Conservation (phyloP, 768 basidiomycete species). For the Neoboletus brunneissimus region DNA sequence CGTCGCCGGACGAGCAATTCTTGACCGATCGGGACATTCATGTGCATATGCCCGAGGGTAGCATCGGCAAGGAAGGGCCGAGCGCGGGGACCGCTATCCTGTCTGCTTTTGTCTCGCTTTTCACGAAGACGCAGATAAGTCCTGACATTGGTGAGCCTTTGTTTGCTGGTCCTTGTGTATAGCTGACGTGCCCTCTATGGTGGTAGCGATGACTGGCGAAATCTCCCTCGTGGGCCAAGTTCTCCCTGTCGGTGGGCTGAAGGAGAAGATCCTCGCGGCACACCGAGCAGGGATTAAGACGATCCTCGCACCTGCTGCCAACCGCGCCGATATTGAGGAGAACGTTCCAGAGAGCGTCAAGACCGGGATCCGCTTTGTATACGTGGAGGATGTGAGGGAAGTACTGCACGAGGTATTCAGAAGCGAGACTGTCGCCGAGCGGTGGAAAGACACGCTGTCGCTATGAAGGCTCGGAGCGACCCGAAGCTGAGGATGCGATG, state of each 20-base stretch:
- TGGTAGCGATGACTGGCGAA: slow-evolving; percentile 93
- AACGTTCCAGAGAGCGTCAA: slow-evolving; percentile 97
- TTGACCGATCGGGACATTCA: slow-evolving; percentile 87
- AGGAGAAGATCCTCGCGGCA: slow-evolving; percentile 95
- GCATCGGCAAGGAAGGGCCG: slow-evolving; percentile 93
- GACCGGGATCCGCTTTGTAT: slow-evolving; percentile 91
- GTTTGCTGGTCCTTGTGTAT: not conserved
- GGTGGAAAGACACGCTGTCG: slow-evolving; percentile 64
- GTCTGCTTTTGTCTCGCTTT: slow-evolving; percentile 86
- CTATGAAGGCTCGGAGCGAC: slow-evolving; percentile 14
- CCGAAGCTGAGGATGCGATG: not conserved
- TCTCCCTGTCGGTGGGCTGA: slow-evolving; percentile 91
- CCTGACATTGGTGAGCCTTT: slow-evolving; percentile 78
- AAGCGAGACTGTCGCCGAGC: slow-evolving; percentile 52
- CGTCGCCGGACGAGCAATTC: slow-evolving; percentile 67
- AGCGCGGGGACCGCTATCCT: slow-evolving; percentile 94
- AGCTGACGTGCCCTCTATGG: not conserved
- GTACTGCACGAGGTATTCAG: slow-evolving; percentile 86
- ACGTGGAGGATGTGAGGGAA: slow-evolving; percentile 90
- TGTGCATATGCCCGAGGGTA: slow-evolving; percentile 96
- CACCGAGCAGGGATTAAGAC: slow-evolving; percentile 97
- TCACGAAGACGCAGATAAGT: slow-evolving; percentile 78
- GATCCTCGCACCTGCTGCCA: slow-evolving; percentile 81
- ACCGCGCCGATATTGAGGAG: slow-evolving; percentile 93
- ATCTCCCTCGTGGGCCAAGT: slow-evolving; percentile 96